Base-by-base conservation (phyloP, 768 basidiomycete species). In the Goffeauzyma gilvescens region DNA sequence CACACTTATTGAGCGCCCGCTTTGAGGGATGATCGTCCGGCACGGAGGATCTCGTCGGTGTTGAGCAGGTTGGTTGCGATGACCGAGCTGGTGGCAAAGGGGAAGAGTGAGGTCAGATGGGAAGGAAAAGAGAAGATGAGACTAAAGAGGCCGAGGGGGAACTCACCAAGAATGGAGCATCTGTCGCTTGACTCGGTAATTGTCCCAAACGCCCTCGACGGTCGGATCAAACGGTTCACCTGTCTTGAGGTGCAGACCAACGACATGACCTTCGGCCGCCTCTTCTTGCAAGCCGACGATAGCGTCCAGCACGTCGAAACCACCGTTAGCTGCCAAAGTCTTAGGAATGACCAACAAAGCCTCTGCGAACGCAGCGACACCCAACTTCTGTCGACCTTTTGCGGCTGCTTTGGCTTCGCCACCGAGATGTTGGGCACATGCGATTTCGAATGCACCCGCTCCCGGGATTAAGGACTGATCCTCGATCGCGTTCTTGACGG, bases 161-260 rank as follows among this genome's bases (percentile, higher is more conserved):
- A 67, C 76, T 60, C 53, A 87, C 86, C 83, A 84, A 57, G 86
- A 90, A 60, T 95, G 89, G 34, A 98, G 67, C 86, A 98, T 93
- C 62, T 98, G 93, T 48, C 90, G 72, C 71, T 98, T 98, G 48
- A 98, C 93, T 51, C 93, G 72, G 61, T 93, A 96, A 67, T 95
- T 96, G 62, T 98, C 93, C 89, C 89, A 98, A 21, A 98, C 78
- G 27, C 93, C 93, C 59, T 87, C 81, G 5, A 84, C 78, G 8
- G 83, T 83, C 17, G 93, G 93, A 58, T 98, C 90, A 58, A 90
- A 81, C 1, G 90, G 87, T 64, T 93, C 86, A 39, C 93, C 93
- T 14, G 86, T 81, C 60, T 85, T 70, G 27, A 98, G 69, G 66
- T 96, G 84, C 49, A 98, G 63, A 13, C 93, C 93, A 50, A 90